Evolutionary conservation across 805 yeast genomes (phyloP).

Genomic region (Wickerhamomyces strasburgensis): DNA sequence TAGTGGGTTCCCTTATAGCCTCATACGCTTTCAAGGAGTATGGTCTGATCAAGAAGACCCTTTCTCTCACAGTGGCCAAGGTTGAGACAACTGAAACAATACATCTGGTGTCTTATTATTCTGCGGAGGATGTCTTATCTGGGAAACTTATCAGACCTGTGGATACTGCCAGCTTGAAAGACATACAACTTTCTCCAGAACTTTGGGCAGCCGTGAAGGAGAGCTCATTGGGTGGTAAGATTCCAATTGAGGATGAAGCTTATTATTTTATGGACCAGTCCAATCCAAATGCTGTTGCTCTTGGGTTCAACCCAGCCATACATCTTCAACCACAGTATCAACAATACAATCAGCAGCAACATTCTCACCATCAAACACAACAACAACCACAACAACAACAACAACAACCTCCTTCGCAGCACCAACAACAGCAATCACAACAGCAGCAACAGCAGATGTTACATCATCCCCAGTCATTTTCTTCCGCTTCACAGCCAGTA

Average conservation of each 20-base stretch:
- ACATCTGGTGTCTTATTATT: constrained; percentile 77
- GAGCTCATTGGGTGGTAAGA: constrained; percentile 53
- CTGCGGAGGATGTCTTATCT: constrained; percentile 64
- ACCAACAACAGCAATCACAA: constrained; percentile 1
- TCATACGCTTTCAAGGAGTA: constrained; percentile 61
- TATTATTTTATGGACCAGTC: constrained; percentile 40
- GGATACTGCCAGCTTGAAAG: constrained; percentile 43
- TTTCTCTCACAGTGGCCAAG: constrained; percentile 36
- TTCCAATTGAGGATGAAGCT: constrained; percentile 44
- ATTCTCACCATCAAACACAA: not conserved
- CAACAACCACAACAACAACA: constrained; percentile 1
- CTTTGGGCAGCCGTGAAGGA: constrained; percentile 55
- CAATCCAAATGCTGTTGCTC: constrained; percentile 17
- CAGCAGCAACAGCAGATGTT: not conserved
- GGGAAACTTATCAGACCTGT: constrained; percentile 56
- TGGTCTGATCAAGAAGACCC: constrained; percentile 80
- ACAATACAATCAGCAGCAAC: constrained; percentile 1
- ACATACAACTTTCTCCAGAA: constrained; percentile 40
- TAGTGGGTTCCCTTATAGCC: constrained; percentile 54
- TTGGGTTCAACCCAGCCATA: constrained; percentile 17
- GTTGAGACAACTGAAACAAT: constrained; percentile 33
- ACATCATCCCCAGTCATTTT: constrained; percentile 1
- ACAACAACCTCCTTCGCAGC: constrained; percentile 1
- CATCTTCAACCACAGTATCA: constrained; percentile 4
- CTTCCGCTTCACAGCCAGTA: constrained; percentile 3